Percentiles rank a stretch among this genome's conserved stretches.
phyloP scores from a whole-genome alignment of 345 rosid genomes.

The Conringia planisiliqua region DNA sequence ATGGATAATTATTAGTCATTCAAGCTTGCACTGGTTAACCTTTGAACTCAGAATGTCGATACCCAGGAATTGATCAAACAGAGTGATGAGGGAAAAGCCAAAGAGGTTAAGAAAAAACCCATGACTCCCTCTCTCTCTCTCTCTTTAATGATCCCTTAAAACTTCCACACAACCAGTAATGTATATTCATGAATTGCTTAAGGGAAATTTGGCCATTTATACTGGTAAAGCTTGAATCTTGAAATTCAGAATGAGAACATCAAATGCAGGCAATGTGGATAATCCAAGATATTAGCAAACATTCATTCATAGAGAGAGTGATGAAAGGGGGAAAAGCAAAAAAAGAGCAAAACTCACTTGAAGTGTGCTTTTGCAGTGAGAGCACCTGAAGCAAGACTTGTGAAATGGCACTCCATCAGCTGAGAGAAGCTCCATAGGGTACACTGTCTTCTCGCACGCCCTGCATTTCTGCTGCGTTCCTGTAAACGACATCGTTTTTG shows the following conservation, averaged over 20 bases:
- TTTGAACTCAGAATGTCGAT: neutral
- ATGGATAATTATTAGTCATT: neutral
- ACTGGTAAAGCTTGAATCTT: neutral
- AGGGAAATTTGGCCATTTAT: neutral
- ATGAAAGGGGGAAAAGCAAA: neutral
- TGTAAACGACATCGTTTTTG: constrained; percentile 66
- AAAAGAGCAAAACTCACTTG: constrained; percentile 42
- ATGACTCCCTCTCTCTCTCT: no score
- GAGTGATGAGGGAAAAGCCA: neutral
- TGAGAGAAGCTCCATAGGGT: constrained; percentile 85
- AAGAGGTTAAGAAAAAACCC: no score
- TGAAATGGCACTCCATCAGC: constrained; percentile 92
- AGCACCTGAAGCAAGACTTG: constrained; percentile 92
- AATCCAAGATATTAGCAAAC: neutral
- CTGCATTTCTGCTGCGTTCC: constrained; percentile 98
- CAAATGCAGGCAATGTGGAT: neutral
- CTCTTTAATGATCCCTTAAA: no score
- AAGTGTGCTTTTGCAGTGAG: constrained; percentile 90
- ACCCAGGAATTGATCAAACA: neutral
- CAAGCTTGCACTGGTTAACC: neutral
- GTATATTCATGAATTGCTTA: neutral
- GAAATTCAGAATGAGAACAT: neutral
- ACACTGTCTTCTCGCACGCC: constrained; percentile 96
- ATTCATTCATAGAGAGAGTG: neutral
- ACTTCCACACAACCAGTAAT: neutral